Evolutionary conservation across 2,329 filamentous ascomycete genomes (phyloP).

Genomic region (Calonectria pteridis): DNA sequence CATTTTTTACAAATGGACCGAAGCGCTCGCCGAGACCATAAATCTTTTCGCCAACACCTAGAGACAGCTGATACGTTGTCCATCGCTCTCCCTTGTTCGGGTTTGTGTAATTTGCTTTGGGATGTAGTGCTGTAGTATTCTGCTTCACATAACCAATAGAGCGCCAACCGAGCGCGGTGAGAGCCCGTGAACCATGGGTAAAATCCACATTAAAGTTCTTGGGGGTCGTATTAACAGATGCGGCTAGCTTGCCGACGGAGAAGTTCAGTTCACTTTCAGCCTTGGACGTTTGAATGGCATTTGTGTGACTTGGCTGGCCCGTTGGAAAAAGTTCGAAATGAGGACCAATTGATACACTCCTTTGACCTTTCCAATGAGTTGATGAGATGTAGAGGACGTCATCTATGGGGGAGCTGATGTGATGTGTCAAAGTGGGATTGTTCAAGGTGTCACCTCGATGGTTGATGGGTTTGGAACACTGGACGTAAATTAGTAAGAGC

Average conservation of each 20-base stretch:
- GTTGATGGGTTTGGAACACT: constrained; percentile 17
- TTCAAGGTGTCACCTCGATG: constrained; percentile 10
- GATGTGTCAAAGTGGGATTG: constrained; percentile 13
- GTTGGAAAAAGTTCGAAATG: constrained; percentile 8
- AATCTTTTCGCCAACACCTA: constrained; percentile 73
- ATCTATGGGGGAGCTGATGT: constrained; percentile 6
- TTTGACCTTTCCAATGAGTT: constrained; percentile 11
- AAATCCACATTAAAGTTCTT: constrained; percentile 6
- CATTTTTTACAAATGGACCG: constrained; percentile 81
- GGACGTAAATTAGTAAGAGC: not conserved
- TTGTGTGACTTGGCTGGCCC: not conserved
- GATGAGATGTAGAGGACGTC: constrained; percentile 1
- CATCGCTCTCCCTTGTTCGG: constrained; percentile 11
- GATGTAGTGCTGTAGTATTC: constrained; percentile 5
- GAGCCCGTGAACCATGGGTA: not conserved
- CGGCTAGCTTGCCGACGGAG: not conserved
- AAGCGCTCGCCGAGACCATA: constrained; percentile 83
- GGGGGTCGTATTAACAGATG: not conserved
- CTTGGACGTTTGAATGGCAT: not conserved
- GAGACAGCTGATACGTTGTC: constrained; percentile 56
- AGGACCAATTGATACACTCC: not conserved
- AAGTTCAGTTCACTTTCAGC: not conserved
- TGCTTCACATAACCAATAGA: constrained; percentile 8
- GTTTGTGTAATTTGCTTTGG: constrained; percentile 13
- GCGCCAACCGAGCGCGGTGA: constrained; percentile 2